Base-by-base conservation (phyloP, 148 eudicot species). In the Cornus suecica region DNA sequence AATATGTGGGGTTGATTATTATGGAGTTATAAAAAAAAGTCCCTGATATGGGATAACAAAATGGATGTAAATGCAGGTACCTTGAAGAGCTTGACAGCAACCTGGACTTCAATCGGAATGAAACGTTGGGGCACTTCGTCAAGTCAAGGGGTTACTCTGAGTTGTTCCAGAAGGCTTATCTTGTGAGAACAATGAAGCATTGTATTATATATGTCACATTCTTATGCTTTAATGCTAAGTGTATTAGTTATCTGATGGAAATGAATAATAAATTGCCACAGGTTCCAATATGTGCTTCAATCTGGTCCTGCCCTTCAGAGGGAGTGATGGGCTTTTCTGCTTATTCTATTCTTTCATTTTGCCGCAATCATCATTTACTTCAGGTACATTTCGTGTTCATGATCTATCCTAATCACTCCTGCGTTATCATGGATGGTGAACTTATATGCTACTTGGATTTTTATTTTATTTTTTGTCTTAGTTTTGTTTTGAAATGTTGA, bases 211-310 rank as follows among this genome's bases (percentile, higher is more conserved):
- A 60, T 74, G 1, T 48, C 24, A 22, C 68, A 67, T 52, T n/a
- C 67, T 73, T 31, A 61, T 31, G 23, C 67, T 23, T 61, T 22
- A 37, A 37, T 37, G 42, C 9, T 0, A 6, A 37, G 42, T 37
- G 8, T 37, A 3, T 37, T 10, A 37, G 34, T 37, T 18, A 66
- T 30, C 11, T 18, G 26, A 4, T 20, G 3, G 28, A 25, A 42
- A 74, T 63, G 18, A 48, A 11, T 8, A 32, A 20, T 23, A 68
- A 68, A 42, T 45, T 32, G 51, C 8, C 69, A 60, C 68, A 96
- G 99, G 80, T 96, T 66, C 99, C 99, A 4, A 83, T 96, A 80
- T 96, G 99, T 74, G 92, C 87, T 82, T 96, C 98, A 32, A 88
- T 93, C 69, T 96, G 98, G 98, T 93, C 94, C 61, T 96, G 97